Conservation (phyloP, 2,329 filamentous ascomycete species). For the Fusarium beomiforme region DNA sequence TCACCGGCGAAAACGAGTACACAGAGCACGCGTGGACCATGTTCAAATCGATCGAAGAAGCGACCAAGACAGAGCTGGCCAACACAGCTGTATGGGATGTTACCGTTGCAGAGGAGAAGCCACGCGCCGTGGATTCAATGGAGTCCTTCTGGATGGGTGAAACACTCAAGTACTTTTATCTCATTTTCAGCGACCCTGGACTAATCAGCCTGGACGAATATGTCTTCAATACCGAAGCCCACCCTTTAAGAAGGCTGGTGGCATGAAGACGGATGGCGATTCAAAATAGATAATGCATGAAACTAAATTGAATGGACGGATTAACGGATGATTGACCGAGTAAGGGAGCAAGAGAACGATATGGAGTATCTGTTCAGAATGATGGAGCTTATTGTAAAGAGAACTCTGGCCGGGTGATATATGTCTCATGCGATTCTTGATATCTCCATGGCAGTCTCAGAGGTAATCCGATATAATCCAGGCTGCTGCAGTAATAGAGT, state of each 20-base stretch:
- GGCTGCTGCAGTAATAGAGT: not conserved
- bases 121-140: constrained; percentile 67
- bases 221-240: constrained; percentile 43
- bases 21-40: constrained; percentile 64
- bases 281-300: not conserved
- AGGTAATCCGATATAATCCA: not conserved
- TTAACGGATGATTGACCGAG: not conserved
- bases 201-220: constrained; percentile 42
- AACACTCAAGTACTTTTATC: constrained; percentile 46
- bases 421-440: not conserved
- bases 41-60: constrained; percentile 58
- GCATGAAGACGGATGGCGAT: not conserved
- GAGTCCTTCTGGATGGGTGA: constrained; percentile 54
- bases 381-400: not conserved
- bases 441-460: not conserved
- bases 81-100: constrained; percentile 61
- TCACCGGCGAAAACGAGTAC: constrained; percentile 58
- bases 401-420: not conserved
- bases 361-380: not conserved
- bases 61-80: constrained; percentile 58
- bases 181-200: constrained; percentile 56
- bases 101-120: constrained; percentile 40
- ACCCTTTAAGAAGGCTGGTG: constrained; percentile 33
- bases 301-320: not conserved
- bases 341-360: not conserved